Conservation (phyloP, 441 rosid species). For the Bruguiera hainesii region DNA sequence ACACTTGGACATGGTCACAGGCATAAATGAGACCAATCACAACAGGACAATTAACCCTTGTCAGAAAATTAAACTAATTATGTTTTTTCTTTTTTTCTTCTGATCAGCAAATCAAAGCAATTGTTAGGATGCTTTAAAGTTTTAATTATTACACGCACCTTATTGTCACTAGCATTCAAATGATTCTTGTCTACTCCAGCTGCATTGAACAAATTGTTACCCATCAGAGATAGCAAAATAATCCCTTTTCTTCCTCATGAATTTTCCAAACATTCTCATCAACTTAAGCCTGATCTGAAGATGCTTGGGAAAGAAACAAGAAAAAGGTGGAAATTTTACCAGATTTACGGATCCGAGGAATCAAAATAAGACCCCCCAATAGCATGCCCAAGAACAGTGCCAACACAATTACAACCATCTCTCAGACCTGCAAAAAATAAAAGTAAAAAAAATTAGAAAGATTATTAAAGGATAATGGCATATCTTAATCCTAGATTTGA, state of each 20-base stretch:
- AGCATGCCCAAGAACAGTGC: conserved; percentile 42
- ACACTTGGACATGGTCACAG: not conserved
- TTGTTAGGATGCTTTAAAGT: not conserved
- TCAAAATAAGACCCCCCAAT: conserved; percentile 41
- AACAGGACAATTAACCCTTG: not conserved
- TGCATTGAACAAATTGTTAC: conserved; percentile 29
- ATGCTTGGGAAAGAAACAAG: not conserved
- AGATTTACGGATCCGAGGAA: conserved; percentile 38
- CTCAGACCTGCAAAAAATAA: conserved; percentile 14
- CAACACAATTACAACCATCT: conserved; percentile 38
- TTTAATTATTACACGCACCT: conserved; percentile 25
- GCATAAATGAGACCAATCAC: not conserved
- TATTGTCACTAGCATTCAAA: conserved; percentile 20
- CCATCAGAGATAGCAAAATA: conserved; percentile 3
- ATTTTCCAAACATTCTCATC: not conserved
- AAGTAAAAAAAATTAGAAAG: not conserved
- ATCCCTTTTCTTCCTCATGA: not conserved
- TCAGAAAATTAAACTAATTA: not conserved
- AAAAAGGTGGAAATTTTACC: conserved; percentile 22
- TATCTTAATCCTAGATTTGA: too few species aligned
- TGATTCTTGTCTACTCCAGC: conserved; percentile 29
- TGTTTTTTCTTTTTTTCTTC: too few species aligned
- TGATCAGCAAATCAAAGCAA: too few species aligned
- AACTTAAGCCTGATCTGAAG: not conserved
- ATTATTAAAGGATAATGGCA: too few species aligned